Evolutionary conservation across 2,329 filamentous ascomycete genomes (phyloP).

Genomic region (Zasmidium angulare): DNA sequence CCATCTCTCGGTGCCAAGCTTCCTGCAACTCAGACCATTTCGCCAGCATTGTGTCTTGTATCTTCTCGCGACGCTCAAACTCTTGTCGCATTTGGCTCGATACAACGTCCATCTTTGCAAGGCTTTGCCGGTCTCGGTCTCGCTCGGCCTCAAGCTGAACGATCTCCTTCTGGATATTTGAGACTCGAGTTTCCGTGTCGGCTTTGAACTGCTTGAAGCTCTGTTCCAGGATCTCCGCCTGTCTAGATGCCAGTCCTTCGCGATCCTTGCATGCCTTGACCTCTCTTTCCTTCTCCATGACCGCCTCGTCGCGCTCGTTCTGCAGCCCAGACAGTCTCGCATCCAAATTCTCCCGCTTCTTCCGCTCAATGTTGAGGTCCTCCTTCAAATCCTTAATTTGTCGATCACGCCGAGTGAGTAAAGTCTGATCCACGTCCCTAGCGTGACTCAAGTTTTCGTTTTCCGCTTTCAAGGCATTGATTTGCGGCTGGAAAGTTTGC

Average conservation of each 20-base stretch:
- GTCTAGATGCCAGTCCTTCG: conserved; percentile 55
- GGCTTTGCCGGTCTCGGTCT: conserved; percentile 47
- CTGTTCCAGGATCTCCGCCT: conserved; percentile 67
- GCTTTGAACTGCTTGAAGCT: conserved; percentile 70
- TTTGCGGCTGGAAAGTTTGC: conserved; percentile 68
- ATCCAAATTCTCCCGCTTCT: conserved; percentile 59
- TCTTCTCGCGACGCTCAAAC: conserved; percentile 58
- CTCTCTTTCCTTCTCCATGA: conserved; percentile 59
- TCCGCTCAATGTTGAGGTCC: conserved; percentile 64
- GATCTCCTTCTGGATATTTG: conserved; percentile 48
- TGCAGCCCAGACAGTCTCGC: conserved; percentile 62
- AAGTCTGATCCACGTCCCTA: conserved; percentile 68
- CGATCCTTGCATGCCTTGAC: conserved; percentile 57
- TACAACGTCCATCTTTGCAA: conserved; percentile 62
- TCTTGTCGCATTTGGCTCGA: conserved; percentile 73
- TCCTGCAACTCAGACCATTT: conserved; percentile 65
- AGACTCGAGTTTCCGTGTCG: conserved; percentile 57
- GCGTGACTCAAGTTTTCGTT: conserved; percentile 70
- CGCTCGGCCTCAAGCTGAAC: conserved; percentile 56
- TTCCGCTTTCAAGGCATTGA: conserved; percentile 66
- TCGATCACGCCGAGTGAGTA: conserved; percentile 70
- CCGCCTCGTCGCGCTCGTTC: conserved; percentile 62
- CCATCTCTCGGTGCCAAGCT: conserved; percentile 62
- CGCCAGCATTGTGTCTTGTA: conserved; percentile 62
- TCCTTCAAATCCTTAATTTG: conserved; percentile 69